Evolutionary conservation across 306 rosid species (phyloP).

Genomic region (Ochetophila trinervis): DNA sequence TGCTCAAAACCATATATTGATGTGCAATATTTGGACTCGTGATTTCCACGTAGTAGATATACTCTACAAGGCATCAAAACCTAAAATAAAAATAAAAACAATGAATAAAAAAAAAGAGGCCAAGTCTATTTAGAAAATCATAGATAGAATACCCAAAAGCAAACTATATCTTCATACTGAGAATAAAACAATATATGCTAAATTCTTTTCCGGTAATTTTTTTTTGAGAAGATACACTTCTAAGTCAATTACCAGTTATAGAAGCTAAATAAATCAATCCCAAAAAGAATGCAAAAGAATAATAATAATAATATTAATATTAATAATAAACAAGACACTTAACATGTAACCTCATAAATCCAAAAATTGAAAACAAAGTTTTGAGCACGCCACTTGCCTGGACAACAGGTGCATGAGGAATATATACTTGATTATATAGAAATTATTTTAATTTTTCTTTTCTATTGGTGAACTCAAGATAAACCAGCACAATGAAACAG

Average conservation of each 20-base stretch:
- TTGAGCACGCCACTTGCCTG: constrained; percentile 4
- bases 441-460: not conserved
- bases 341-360: too few relatives aligned
- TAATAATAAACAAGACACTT: too few relatives aligned
- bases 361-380: not conserved
- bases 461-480: not conserved
- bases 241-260: not conserved
- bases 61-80: constrained; percentile 89
- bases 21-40: constrained; percentile 69
- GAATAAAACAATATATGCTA: not conserved
- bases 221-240: too few relatives aligned
- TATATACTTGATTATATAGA: not conserved
- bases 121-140: not conserved
- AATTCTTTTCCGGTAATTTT: not conserved
- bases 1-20: constrained; percentile 66
- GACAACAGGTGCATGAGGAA: constrained; percentile 10
- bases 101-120: constrained; percentile 1
- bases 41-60: constrained; percentile 82
- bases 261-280: not conserved
- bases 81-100: constrained; percentile 36
- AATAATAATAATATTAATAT: not conserved
- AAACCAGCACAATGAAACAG: constrained; percentile 7
- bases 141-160: not conserved
- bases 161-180: not conserved
- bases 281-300: not conserved